These are phyloP conservation scores for Taiozyma sp. DNA, from an alignment of 1,139 yeast genomes.

Conservation along the genomic window DNA sequence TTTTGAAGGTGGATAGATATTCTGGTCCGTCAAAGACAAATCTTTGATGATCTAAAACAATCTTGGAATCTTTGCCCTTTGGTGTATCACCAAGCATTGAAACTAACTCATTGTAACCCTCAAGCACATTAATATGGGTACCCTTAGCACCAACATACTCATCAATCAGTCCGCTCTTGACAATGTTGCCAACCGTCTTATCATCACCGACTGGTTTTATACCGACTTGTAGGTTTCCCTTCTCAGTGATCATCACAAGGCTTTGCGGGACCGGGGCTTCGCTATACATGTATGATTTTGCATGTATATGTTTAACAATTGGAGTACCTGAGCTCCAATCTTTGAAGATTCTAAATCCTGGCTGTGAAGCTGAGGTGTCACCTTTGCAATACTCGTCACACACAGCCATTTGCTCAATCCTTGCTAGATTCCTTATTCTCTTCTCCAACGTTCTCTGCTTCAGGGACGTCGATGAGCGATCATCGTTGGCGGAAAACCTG, in stretches of 20 bases:
- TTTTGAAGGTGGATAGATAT: slow-evolving; percentile 7
- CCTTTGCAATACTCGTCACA: slow-evolving; percentile 13
- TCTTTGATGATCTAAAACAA: slow-evolving; percentile 9
- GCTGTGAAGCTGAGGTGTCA: slow-evolving; percentile 14
- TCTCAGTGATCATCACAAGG: slow-evolving; percentile 26
- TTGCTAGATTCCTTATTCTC: not conserved
- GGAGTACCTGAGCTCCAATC: slow-evolving; percentile 30
- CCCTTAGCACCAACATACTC: slow-evolving; percentile 2
- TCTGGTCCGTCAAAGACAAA: slow-evolving; percentile 15
- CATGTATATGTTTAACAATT: slow-evolving; percentile 30
- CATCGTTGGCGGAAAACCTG: not conserved
- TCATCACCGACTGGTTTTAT: slow-evolving; percentile 6
- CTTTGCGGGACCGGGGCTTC: slow-evolving; percentile 42
- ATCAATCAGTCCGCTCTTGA: slow-evolving; percentile 11
- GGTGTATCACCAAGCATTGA: not conserved
- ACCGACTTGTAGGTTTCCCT: slow-evolving; percentile 15
- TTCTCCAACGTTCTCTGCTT: not conserved
- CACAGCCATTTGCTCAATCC: not conserved
- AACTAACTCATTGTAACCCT: not conserved
- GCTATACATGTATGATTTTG: slow-evolving; percentile 38
- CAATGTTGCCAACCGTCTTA: slow-evolving; percentile 14
- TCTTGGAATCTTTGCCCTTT: not conserved
- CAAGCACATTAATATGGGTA: not conserved
- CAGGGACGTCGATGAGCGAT: not conserved
- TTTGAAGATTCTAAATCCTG: slow-evolving; percentile 39